Percentiles rank a stretch among this genome's conserved stretches.
phyloP scores from a whole-genome alignment of 1,284 basidiomycete species.

The Apiotrichum sp. region DNA sequence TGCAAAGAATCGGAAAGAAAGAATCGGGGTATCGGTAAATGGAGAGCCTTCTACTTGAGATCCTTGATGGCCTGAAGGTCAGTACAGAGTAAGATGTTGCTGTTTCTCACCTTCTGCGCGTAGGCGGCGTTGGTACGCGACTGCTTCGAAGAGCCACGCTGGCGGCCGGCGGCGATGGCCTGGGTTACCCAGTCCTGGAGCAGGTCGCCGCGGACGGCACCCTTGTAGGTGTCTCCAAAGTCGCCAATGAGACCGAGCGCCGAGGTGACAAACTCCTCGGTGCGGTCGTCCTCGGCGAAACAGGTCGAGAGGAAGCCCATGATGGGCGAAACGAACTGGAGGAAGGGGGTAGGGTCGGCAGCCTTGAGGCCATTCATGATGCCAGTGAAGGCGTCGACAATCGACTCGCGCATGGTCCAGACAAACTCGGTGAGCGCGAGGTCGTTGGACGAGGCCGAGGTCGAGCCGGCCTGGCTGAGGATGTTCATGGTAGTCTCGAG shows the following conservation, averaged over 20 bases:
- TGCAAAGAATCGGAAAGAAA: slow-evolving; percentile 6
- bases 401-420: slow-evolving; percentile 81
- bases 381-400: slow-evolving; percentile 94
- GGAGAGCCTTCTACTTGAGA: slow-evolving; percentile 17
- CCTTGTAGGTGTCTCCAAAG: slow-evolving; percentile 74
- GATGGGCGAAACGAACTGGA: slow-evolving; percentile 69
- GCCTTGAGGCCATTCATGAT: slow-evolving; percentile 86
- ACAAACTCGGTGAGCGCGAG: slow-evolving; percentile 66
- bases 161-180: slow-evolving; percentile 61
- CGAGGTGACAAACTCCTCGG: slow-evolving; percentile 69
- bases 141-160: slow-evolving; percentile 48
- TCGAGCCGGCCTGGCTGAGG: slow-evolving; percentile 78
- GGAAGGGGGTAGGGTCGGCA: slow-evolving; percentile 56
- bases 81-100: background rate
- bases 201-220: slow-evolving; percentile 72
- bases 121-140: slow-evolving; percentile 53
- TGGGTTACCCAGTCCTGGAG: slow-evolving; percentile 73
- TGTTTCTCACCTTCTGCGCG: slow-evolving; percentile 50
- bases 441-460: slow-evolving; percentile 68
- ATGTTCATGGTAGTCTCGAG: slow-evolving; percentile 86
- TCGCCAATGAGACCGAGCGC: slow-evolving; percentile 85
- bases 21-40: slow-evolving; percentile 11
- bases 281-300: slow-evolving; percentile 68
- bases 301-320: slow-evolving; percentile 76
- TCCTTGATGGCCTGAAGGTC: slow-evolving; percentile 29